Evolutionary conservation across 768 basidiomycete species (phyloP).

Genomic region (Russula virescens): DNA sequence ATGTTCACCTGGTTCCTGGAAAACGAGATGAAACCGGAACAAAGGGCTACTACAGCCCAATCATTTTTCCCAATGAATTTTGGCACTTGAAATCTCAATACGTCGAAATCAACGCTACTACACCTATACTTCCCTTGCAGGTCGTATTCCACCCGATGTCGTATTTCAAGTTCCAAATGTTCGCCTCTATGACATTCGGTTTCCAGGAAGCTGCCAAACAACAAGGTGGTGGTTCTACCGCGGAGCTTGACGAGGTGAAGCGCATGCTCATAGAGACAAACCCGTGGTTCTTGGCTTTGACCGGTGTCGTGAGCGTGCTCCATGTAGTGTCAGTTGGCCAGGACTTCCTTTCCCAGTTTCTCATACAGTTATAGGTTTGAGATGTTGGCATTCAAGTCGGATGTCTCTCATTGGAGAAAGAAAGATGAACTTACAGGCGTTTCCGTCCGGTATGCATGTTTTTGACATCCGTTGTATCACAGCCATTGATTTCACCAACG

Average conservation of each 20-base stretch:
- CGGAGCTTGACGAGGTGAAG: constrained; percentile 93
- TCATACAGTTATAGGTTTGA: constrained; percentile 58
- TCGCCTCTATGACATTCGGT: constrained; percentile 75
- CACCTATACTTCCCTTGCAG: constrained; percentile 68
- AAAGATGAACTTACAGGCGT: constrained; percentile 95
- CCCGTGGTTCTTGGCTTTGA: constrained; percentile 82
- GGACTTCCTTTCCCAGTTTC: constrained; percentile 6
- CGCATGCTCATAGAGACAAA: constrained; percentile 87
- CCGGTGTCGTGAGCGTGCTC: constrained; percentile 77
- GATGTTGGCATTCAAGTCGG: constrained; percentile 92
- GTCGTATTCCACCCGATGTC: constrained; percentile 83
- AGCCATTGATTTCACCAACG: neutral
- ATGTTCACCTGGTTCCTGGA: constrained; percentile 55
- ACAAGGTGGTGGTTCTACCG: constrained; percentile 52
- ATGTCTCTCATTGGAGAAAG: constrained; percentile 93
- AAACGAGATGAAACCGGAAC: constrained; percentile 59
- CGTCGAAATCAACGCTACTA: constrained; percentile 80
- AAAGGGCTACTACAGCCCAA: constrained; percentile 75
- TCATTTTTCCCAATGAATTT: constrained; percentile 92
- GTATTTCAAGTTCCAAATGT: constrained; percentile 82
- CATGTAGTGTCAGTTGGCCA: constrained; percentile 68
- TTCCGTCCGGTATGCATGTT: constrained; percentile 61
- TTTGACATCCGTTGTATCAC: constrained; percentile 25
- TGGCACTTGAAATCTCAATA: constrained; percentile 85
- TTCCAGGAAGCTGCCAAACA: constrained; percentile 84